Percentiles rank a stretch among this genome's conserved stretches.
Conservation (phyloP, 1,284 basidiomycete genomes). For the Chalciporus sp. region DNA sequence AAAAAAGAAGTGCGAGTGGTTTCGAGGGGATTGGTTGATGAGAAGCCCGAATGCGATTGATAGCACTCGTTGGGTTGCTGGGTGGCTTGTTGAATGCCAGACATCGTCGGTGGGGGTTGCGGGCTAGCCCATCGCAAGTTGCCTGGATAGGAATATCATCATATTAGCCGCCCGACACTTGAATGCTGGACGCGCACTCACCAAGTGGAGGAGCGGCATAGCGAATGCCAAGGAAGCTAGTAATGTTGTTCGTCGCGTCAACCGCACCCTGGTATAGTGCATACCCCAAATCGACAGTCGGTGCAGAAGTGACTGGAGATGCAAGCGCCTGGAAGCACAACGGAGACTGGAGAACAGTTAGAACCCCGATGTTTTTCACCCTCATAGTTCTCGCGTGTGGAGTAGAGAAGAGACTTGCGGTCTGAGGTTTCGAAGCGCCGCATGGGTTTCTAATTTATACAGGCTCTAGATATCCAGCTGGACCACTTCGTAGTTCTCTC, state of each 20-base stretch:
- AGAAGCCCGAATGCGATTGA: slow-evolving; percentile 11
- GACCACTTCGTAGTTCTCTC: too few relatives aligned
- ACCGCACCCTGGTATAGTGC: slow-evolving; percentile 35
- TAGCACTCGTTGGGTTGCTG: slow-evolving; percentile 19
- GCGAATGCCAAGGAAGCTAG: slow-evolving; percentile 36
- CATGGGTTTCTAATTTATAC: too few relatives aligned
- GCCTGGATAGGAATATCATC: slow-evolving; percentile 16
- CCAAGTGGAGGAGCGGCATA: slow-evolving; percentile 38
- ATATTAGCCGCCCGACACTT: neutral
- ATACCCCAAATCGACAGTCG: slow-evolving; percentile 35
- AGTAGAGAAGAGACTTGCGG: too few relatives aligned
- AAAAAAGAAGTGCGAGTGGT: neutral
- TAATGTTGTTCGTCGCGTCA: slow-evolving; percentile 21
- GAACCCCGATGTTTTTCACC: too few relatives aligned
- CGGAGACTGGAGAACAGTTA: too few relatives aligned
- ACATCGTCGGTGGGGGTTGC: slow-evolving; percentile 17
- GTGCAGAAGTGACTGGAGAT: too few relatives aligned
- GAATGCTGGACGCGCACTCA: slow-evolving; percentile 8
- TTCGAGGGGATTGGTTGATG: slow-evolving; percentile 6
- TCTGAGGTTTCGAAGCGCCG: too few relatives aligned
- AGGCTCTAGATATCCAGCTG: too few relatives aligned
- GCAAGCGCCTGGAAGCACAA: too few relatives aligned
- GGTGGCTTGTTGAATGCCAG: slow-evolving; percentile 27
- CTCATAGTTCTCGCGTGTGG: too few relatives aligned
- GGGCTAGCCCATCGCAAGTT: slow-evolving; percentile 30